These are phyloP conservation scores for Fusarium robinianum DNA, from an alignment of 2,329 filamentous ascomycete species.

Conservation along the genomic window DNA sequence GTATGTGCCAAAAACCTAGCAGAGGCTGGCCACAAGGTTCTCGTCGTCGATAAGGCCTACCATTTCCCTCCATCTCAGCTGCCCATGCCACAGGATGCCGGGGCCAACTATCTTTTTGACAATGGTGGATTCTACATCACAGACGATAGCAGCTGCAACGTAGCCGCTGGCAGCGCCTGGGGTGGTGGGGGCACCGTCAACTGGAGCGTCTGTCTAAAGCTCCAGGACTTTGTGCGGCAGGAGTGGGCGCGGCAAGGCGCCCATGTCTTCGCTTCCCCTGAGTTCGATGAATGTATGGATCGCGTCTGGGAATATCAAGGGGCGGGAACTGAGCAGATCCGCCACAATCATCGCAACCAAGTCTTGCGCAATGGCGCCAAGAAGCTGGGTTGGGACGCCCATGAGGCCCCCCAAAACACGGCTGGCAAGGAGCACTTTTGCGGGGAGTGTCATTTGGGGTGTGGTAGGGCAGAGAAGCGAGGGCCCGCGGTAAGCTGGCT, in stretches of 20 bases:
- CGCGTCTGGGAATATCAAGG: constrained; percentile 80
- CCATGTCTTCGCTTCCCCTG: constrained; percentile 71
- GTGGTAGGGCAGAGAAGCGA: constrained; percentile 72
- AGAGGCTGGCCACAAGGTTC: constrained; percentile 72
- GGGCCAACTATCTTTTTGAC: constrained; percentile 68
- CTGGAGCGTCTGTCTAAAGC: constrained; percentile 71
- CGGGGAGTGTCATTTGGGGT: constrained; percentile 65
- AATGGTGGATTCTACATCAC: constrained; percentile 62
- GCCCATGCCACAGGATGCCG: constrained; percentile 71
- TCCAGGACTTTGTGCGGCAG: constrained; percentile 74
- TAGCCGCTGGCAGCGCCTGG: constrained; percentile 74
- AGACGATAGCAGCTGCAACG: constrained; percentile 60
- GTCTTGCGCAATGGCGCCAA: constrained; percentile 75
- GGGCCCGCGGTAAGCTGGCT: constrained; percentile 78
- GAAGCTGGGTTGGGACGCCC: constrained; percentile 73
- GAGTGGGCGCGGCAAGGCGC: constrained; percentile 78
- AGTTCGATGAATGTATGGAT: constrained; percentile 80
- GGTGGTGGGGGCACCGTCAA: constrained; percentile 89
- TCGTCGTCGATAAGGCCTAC: constrained; percentile 84
- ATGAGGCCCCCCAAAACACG: constrained; percentile 77
- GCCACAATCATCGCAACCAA: constrained; percentile 74
- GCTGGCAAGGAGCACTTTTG: constrained; percentile 75
- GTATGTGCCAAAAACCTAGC: constrained; percentile 81
- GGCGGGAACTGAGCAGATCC: constrained; percentile 65
- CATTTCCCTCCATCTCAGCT: constrained; percentile 73